Percentiles rank a stretch among this genome's conserved stretches.
Conservation (phyloP, 805 yeast genomes). For the Metschnikowia vanudenii region DNA sequence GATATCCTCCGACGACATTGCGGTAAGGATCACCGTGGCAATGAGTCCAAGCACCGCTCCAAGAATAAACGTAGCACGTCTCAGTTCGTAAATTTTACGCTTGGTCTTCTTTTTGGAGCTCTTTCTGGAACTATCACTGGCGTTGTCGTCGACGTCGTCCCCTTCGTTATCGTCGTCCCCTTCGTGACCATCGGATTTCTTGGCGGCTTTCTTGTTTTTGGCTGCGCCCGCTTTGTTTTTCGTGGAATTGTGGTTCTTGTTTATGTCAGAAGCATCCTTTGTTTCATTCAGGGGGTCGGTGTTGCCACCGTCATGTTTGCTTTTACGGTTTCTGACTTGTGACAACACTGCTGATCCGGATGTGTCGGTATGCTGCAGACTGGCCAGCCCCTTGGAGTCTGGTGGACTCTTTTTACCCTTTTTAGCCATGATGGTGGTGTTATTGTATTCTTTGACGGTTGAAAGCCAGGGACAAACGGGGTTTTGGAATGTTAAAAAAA, state of each 20-base stretch:
- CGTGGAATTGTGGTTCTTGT: too few relatives aligned
- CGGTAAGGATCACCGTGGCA: slow-evolving; percentile 57
- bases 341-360: background rate
- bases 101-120: too few relatives aligned
- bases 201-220: background rate
- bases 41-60: slow-evolving; percentile 74
- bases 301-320: background rate
- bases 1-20: slow-evolving; percentile 39
- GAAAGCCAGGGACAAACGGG: too few relatives aligned
- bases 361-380: background rate
- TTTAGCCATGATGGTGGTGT: too few relatives aligned
- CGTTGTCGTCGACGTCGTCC: too few relatives aligned
- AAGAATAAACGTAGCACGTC: slow-evolving; percentile 58
- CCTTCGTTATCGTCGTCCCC: too few relatives aligned
- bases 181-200: too few relatives aligned
- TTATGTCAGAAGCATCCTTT: background rate
- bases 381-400: background rate
- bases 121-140: too few relatives aligned
- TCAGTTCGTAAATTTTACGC: slow-evolving; percentile 42
- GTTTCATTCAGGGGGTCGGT: background rate
- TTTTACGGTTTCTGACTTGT: slow-evolving; percentile 9
- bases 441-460: too few relatives aligned
- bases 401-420: background rate
- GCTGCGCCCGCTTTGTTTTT: too few relatives aligned
- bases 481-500: too few relatives aligned